Base-by-base conservation (phyloP, 1,139 yeast genomes). In the Arxiozyma slooffiae region DNA sequence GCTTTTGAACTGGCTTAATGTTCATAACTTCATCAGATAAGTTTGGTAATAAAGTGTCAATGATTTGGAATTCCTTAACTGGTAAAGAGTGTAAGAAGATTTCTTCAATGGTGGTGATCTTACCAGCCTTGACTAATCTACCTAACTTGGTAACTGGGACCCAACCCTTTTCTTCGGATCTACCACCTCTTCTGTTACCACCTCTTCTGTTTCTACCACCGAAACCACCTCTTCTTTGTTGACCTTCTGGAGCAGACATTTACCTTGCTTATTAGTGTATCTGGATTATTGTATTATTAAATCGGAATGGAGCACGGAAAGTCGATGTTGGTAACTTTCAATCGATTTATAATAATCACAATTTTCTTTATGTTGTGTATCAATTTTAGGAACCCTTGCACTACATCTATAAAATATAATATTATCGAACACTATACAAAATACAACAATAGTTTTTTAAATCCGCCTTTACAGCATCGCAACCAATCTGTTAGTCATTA, bases 81-180 rank as follows among this genome's bases (percentile, higher is more conserved):
- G 98, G 97, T 72, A 94, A 82, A 71, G 98, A 85, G 92, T 92
- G 97, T 75, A 92, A 81, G 95, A 89, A 92, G 81, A 92, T 88
- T 80, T 94, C 96, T 81, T 92, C 99, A 70, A 94, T 79, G 69
- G 95, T 77, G 74, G 94, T 78, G 78, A 92, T 82, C 85, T 92
- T 92, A 77, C 96, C 96, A 70, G 97, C 96, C 82, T 89, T 89
- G 67, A 94, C 98, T 71, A 92, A 85, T 85, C 99, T 90, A 79
- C 98, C 99, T 74, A 92, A 88, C 84, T 92, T 94, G 92, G 99
- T 92, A 74, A 92, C 98, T 79, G 99, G 99, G 70, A 84, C 85
- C 98, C 98, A 92, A 68, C 95, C 96, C 82, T 92, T 90, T 82
- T 92, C 97, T 78, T 90, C 97, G 66, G 79, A 80, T 73, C 85